Evolutionary conservation across 2,329 filamentous ascomycete genomes (phyloP), one percentile per base, ranked within the genome.

Genomic region (Stromatinia cepivora): DNA sequence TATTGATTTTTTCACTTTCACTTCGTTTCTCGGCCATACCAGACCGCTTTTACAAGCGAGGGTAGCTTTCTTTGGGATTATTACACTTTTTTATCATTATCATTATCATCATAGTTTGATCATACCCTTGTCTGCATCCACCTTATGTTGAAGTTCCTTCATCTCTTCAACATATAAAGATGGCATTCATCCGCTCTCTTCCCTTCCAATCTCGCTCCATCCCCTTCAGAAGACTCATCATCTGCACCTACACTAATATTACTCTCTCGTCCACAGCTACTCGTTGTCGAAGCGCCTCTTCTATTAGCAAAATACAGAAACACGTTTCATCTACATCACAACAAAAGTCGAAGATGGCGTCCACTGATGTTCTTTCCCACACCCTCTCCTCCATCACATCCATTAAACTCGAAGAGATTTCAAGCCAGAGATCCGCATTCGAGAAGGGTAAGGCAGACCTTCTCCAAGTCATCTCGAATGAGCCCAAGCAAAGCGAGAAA

Each of bases 331-430:
- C 9, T 59, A 11, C 25, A 22, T 7, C 17, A 22, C 57, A 59
- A 4, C 25, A 42, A 5, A 61, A 13, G 17, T 4, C 25, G 39
- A 70, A 22, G 62, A 80, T 80, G 79, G 78, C 78, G 61, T 80
- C 79, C 59, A 75, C 76, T 25, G 76, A 79, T 36, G 73, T 80
- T 63, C 79, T 86, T 31, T 84, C 85, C 15, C 81, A 85, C 66
- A 86, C 84, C 22, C 81, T 87, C 39, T 81, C 82, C 59, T 83
- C 83, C 50, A 84, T 87, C 74, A 87, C 84, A n/a, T 77, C 79
- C 36, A 84, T 83, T 71, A 88, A 88, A 74, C 83, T 88, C 70
- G 79, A 80, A 22, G 84, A 88, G 73, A 81, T 88, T 10, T 79
- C 81, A 25, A 84, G 83, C 70, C 82, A 86, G 71, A 83, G 82